Evolutionary conservation across 148 eudicot genomes (phyloP).

Genomic region (Chenopodium formosanum): DNA sequence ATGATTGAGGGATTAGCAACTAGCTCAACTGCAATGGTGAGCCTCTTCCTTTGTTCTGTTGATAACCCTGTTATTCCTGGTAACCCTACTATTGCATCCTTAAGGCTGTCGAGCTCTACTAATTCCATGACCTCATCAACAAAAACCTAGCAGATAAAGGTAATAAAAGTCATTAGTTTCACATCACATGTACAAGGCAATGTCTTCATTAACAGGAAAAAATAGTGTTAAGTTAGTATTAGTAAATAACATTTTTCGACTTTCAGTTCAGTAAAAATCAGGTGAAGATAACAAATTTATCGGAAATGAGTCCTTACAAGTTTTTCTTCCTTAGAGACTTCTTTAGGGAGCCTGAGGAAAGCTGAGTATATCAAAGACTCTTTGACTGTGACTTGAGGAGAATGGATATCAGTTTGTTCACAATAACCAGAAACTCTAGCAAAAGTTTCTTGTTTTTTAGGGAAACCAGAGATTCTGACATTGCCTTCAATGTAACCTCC

Average conservation of each 20-base stretch:
- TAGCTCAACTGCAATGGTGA: slow-evolving; percentile 74
- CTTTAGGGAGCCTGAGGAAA: slow-evolving; percentile 65
- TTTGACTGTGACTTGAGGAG: slow-evolving; percentile 65
- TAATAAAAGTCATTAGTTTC: neutral
- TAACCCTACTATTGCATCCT: slow-evolving; percentile 62
- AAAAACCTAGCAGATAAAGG: slow-evolving; percentile 34
- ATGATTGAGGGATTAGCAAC: slow-evolving; percentile 72
- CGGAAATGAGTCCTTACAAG: slow-evolving; percentile 32
- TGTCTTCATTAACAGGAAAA: neutral
- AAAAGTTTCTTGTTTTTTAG: slow-evolving; percentile 69
- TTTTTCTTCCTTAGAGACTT: slow-evolving; percentile 56
- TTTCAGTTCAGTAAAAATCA: neutral
- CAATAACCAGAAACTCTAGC: slow-evolving; percentile 79
- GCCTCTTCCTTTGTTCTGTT: slow-evolving; percentile 70
- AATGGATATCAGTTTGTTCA: slow-evolving; percentile 72
- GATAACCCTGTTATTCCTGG: slow-evolving; percentile 71
- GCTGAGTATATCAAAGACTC: slow-evolving; percentile 72
- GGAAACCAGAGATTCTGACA: slow-evolving; percentile 61
- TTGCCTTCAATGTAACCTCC: slow-evolving; percentile 75
- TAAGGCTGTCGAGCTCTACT: slow-evolving; percentile 55
- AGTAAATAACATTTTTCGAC: neutral
- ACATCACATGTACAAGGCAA: neutral
- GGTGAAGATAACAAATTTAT: neutral
- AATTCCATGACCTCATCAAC: slow-evolving; percentile 68
- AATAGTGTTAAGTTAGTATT: no score